Percentiles rank a stretch among this genome's conserved stretches.
Evolutionary conservation across 2,329 filamentous ascomycete genomes (phyloP).

Genomic region (Pyrenophora seminiperda): DNA sequence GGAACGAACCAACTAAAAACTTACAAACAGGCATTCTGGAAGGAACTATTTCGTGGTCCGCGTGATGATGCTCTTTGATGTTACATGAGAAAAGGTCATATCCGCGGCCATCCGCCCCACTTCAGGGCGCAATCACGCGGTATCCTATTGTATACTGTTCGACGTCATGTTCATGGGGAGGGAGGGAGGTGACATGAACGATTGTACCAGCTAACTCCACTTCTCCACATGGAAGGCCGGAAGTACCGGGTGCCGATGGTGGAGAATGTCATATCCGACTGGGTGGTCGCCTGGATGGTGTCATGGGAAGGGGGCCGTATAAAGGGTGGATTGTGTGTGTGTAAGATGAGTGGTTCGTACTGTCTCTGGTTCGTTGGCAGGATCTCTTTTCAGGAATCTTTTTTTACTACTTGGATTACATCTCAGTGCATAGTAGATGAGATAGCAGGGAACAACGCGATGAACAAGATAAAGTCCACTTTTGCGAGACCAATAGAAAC

Average conservation of each 20-base stretch:
- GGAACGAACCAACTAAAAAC: no score
- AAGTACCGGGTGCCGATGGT: not conserved
- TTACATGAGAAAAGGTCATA: not conserved
- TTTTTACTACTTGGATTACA: not conserved
- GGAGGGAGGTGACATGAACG: not conserved
- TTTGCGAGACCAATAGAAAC: slow-evolving; percentile 21
- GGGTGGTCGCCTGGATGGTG: not conserved
- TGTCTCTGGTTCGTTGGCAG: not conserved
- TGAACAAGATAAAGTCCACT: slow-evolving; percentile 17
- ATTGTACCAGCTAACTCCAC: not conserved
- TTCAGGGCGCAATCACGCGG: not conserved
- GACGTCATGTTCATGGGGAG: slow-evolving; percentile 16
- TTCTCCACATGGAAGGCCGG: not conserved
- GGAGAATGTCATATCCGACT: not conserved
- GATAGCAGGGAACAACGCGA: not conserved
- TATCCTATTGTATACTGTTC: not conserved
- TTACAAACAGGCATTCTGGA: no score
- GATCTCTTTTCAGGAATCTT: not conserved
- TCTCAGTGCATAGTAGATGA: not conserved
- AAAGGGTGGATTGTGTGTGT: no score
- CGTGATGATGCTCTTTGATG: slow-evolving; percentile 2
- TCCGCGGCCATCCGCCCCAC: slow-evolving; percentile 16
- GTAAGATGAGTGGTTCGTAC: no score
- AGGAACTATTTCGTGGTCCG: not conserved
- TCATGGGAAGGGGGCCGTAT: not conserved